Evolutionary conservation across 805 yeast species (phyloP).

Genomic region (Schwanniomyces vanrijiae): DNA sequence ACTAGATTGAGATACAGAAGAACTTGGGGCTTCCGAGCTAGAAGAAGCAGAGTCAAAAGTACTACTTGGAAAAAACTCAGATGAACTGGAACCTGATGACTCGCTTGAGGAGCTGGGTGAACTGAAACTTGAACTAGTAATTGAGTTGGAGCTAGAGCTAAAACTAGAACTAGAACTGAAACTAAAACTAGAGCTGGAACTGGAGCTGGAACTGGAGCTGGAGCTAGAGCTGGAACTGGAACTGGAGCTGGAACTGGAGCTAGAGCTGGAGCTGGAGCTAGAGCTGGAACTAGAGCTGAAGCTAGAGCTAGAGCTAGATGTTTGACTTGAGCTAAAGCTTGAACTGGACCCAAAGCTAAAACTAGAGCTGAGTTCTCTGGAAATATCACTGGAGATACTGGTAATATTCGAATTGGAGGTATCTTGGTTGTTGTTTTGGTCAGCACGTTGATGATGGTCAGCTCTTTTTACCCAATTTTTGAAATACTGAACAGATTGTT

Average conservation of each 20-base stretch:
- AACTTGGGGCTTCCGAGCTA: neutral
- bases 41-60: neutral
- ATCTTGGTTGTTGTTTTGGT: neutral
- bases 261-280: conserved; percentile 2
- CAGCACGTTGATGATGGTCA: neutral
- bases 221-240: neutral
- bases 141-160: neutral
- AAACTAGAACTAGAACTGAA: neutral
- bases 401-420: neutral
- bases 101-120: neutral
- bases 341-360: no score
- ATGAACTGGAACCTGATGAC: neutral
- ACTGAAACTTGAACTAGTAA: neutral
- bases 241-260: conserved; percentile 4
- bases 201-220: conserved; percentile 1
- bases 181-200: neutral
- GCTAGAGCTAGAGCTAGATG: neutral
- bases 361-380: neutral
- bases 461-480: neutral
- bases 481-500: neutral
- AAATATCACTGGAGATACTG: neutral
- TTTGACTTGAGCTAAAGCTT: neutral
- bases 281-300: neutral
- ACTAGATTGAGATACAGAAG: neutral
- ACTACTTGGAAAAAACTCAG: neutral